phyloP scores from a whole-genome alignment of 805 yeast species.

The Ogataea paradorogensis region DNA sequence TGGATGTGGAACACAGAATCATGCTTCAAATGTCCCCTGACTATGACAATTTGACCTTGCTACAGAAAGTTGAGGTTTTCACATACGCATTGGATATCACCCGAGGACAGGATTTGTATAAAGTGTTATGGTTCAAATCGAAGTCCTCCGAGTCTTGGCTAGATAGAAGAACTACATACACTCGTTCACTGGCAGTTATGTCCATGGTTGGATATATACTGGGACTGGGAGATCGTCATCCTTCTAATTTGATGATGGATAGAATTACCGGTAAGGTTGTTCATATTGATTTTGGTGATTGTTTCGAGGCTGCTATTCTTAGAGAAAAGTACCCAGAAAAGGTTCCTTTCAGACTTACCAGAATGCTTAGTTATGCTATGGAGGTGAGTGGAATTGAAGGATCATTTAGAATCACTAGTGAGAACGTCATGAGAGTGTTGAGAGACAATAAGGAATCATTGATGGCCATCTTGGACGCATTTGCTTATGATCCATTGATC shows the following conservation, averaged over 20 bases:
- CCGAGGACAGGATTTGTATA: conserved; percentile 91
- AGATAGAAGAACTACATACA: conserved; percentile 93
- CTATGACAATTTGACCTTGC: conserved; percentile 80
- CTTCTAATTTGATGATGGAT: conserved; percentile 94
- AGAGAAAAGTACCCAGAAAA: conserved; percentile 97
- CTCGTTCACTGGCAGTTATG: conserved; percentile 96
- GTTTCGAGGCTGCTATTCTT: conserved; percentile 96
- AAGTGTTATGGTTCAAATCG: conserved; percentile 94
- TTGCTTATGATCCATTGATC: conserved; percentile 96
- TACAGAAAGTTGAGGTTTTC: conserved; percentile 95
- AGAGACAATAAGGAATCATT: conserved; percentile 93
- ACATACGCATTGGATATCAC: conserved; percentile 94
- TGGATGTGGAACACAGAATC: conserved; percentile 91
- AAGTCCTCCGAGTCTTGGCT: conserved; percentile 97
- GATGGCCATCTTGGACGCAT: conserved; percentile 97
- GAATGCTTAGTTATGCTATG: conserved; percentile 98
- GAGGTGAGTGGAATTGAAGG: conserved; percentile 99
- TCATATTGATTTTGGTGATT: conserved; percentile 98
- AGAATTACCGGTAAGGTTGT: conserved; percentile 92
- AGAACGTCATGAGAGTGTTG: conserved; percentile 92
- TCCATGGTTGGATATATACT: conserved; percentile 97
- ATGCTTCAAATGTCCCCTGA: conserved; percentile 98
- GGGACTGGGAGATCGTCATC: conserved; percentile 97
- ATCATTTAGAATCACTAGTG: conserved; percentile 92
- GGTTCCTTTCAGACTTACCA: conserved; percentile 93